Conservation (phyloP, 805 yeast genomes). For the Sugiyamaella americana region DNA sequence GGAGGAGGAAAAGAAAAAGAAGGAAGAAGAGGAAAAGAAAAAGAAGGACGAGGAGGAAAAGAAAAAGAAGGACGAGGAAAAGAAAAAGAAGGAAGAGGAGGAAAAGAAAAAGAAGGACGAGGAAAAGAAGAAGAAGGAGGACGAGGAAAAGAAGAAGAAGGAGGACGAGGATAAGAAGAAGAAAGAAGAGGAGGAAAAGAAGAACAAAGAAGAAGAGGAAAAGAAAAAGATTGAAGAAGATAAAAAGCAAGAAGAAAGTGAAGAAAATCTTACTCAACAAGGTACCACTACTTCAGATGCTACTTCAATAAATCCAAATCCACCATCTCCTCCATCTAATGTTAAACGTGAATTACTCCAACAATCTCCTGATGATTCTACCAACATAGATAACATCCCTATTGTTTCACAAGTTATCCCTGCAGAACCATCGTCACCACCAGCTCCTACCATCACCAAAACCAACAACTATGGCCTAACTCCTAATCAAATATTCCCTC, state of each 20-base stretch:
- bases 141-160: conserved; percentile 2
- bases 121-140: conserved; percentile 3
- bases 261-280: conserved; percentile 4
- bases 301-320: background rate
- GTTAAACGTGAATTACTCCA: conserved; percentile 1
- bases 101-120: conserved; percentile 3
- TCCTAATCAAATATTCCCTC: conserved; percentile 2
- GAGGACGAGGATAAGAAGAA: conserved; percentile 2
- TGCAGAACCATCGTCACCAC: background rate
- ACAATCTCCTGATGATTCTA: background rate
- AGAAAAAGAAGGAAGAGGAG: conserved; percentile 8
- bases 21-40: conserved; percentile 12
- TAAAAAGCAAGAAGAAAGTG: background rate
- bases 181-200: conserved; percentile 3
- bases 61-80: conserved; percentile 13
- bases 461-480: background rate
- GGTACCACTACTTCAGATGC: background rate
- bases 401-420: background rate
- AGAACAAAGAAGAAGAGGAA: conserved; percentile 3
- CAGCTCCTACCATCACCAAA: too few relatives aligned
- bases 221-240: background rate
- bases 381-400: background rate
- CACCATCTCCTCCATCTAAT: too few relatives aligned
- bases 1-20: conserved; percentile 14
- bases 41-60: conserved; percentile 14